Base-by-base conservation (phyloP, 495 filamentous ascomycete genomes). In the Annulohypoxylon maeteangense region DNA sequence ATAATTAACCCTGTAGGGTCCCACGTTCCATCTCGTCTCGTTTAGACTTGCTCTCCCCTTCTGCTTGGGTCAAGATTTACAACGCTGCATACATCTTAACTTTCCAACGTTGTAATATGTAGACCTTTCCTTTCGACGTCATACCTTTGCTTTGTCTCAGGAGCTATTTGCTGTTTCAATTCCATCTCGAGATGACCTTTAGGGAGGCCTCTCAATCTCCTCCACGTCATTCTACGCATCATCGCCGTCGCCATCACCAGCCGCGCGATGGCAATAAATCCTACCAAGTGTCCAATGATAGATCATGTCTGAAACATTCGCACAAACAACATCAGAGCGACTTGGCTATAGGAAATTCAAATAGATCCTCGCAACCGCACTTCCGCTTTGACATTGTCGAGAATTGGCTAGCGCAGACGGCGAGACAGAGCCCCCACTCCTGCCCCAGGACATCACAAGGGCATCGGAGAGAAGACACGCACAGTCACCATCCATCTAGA, bases 401-500 rank as follows among this genome's bases (percentile, higher is more conserved):
- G 57, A 74, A 72, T 63, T 83, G 81, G 81, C 42, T 83, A 65
- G 72, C 70, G 20, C 67, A 71, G 22, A 74, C 77, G 58, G 60
- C 74, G 62, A 59, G 69, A 34, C 74, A 68, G 27, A 70, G 42
- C 23, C 65, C 57, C 14, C 67, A 60, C 54, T 59, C 64, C 23
- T 38, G 45, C 60, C 66, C 57, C 45, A 36, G 38, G 40, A 69
- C 56, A 42, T 65, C 67, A 16, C 63, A 53, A 57, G 53, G 47
- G 54, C 51, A 40, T 62, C 61, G 31, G 31, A 45, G 36, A 63
- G 59, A 70, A 40, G 44, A 44, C 38, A 34, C 20, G 64, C 58
- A 25, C 20, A 31, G 40, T 44, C 53, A 54, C 38, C 45, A 8
- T 47, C 34, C 45, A 55, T 61, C 31, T 56, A 53, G 38, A 20